A percentile compares a stretch with the other conserved stretches of the same genome.
Conservation (phyloP, 2,329 filamentous ascomycete species). For the Coniochaeta hoffmannii region DNA sequence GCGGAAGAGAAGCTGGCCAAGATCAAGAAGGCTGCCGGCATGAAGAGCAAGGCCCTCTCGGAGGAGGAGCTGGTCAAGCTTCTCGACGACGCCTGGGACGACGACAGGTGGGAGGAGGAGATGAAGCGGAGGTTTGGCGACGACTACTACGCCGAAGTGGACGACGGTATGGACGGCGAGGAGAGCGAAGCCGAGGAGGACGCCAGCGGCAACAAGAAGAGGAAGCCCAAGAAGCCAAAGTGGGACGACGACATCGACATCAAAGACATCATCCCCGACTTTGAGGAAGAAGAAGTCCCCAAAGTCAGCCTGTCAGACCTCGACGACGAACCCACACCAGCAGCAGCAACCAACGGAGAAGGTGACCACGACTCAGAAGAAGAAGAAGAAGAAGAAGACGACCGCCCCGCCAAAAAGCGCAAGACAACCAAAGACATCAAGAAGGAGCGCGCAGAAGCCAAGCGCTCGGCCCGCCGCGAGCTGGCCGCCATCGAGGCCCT, state of each 20-base stretch:
- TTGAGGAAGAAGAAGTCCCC: constrained; percentile 57
- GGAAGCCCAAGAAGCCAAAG: constrained; percentile 68
- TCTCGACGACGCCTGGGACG: constrained; percentile 81
- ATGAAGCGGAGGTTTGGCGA: constrained; percentile 88
- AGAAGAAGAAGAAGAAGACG: constrained; percentile 25
- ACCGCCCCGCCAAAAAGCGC: constrained; percentile 44
- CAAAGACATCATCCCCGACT: constrained; percentile 82
- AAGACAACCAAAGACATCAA: constrained; percentile 55
- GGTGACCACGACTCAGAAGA: constrained; percentile 19
- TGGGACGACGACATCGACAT: constrained; percentile 99
- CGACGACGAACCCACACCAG: constrained; percentile 33
- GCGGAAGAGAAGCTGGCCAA: constrained; percentile 78
- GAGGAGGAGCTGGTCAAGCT: constrained; percentile 81
- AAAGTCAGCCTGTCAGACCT: constrained; percentile 49
- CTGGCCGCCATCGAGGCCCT: constrained; percentile 78
- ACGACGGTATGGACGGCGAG: constrained; percentile 59
- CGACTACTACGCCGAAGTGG: constrained; percentile 72
- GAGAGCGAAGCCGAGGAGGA: constrained; percentile 41
- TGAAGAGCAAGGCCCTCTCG: constrained; percentile 56
- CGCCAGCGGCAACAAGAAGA: constrained; percentile 50
- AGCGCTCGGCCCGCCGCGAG: constrained; percentile 72
- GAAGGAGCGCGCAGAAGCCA: constrained; percentile 46
- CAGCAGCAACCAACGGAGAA: constrained; percentile 24
- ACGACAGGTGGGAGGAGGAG: constrained; percentile 82
- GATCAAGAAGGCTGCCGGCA: constrained; percentile 83